Conservation (phyloP, 1,284 basidiomycete species). For the Phaffia rhodozyma region DNA sequence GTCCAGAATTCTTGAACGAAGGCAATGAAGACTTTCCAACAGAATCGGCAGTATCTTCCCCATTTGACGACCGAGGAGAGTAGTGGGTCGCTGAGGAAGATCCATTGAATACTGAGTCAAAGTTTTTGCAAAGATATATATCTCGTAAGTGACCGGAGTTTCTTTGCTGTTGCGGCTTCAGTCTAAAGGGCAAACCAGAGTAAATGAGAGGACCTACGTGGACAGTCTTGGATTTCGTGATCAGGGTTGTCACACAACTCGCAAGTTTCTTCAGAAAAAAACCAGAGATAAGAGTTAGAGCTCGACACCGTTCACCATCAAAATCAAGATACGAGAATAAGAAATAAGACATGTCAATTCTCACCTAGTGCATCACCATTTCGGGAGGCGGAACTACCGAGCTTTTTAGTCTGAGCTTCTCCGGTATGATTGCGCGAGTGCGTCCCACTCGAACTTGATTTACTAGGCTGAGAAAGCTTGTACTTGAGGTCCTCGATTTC, state of each 20-base stretch:
- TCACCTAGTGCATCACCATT: conserved; percentile 20
- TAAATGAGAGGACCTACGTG: conserved; percentile 25
- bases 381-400: conserved; percentile 23
- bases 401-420: conserved; percentile 19
- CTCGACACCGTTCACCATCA: too few relatives aligned
- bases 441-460: conserved; percentile 39
- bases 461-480: conserved; percentile 39
- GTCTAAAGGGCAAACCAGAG: background rate
- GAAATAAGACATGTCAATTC: background rate
- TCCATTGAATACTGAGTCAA: background rate
- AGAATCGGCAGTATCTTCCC: background rate
- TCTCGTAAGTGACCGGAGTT: background rate
- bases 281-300: background rate
- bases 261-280: conserved; percentile 41
- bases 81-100: background rate
- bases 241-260: conserved; percentile 71
- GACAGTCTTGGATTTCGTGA: conserved; percentile 70
- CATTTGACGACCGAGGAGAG: conserved; percentile 8
- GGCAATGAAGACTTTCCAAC: too few relatives aligned
- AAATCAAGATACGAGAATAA: too few relatives aligned
- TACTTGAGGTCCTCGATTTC: conserved; percentile 65
- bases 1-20: background rate
- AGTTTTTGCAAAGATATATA: background rate
- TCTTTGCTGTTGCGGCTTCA: background rate
- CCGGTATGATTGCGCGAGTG: conserved; percentile 19